phyloP scores from a whole-genome alignment of 78 protist genomes.

The Corallochytrium limacisporum region DNA sequence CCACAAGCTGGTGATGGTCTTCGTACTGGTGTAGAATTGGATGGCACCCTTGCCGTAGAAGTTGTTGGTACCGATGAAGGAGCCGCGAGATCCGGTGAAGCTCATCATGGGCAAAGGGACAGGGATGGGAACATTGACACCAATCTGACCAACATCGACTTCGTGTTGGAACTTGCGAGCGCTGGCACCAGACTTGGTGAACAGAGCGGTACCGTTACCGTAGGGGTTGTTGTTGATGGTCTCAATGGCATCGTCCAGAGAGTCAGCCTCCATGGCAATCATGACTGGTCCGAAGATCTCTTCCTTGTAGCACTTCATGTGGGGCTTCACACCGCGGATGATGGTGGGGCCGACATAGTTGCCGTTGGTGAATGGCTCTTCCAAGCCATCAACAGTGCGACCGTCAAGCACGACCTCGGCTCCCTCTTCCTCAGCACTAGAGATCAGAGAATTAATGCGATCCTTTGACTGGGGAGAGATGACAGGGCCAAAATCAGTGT shows the following conservation, averaged over 20 bases:
- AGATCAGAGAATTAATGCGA: conserved; percentile 31
- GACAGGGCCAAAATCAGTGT: conserved; percentile 75
- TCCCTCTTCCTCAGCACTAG: conserved; percentile 55
- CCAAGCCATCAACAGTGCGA: conserved; percentile 47
- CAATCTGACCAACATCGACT: conserved; percentile 71
- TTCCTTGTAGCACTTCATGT: conserved; percentile 63
- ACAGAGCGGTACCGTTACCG: conserved; percentile 97
- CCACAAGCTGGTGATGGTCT: conserved; percentile 85
- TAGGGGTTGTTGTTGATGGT: conserved; percentile 85
- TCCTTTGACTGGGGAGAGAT: conserved; percentile 57
- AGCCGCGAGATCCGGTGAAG: conserved; percentile 82
- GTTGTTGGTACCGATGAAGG: conserved; percentile 71
- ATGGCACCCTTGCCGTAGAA: conserved; percentile 80
- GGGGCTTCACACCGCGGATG: conserved; percentile 29
- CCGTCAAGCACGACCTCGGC: conserved; percentile 76
- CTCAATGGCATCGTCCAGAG: conserved; percentile 89
- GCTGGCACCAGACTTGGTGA: conserved; percentile 82
- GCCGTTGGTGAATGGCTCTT: conserved; percentile 65
- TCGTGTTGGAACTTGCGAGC: conserved; percentile 81
- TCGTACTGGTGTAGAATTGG: conserved; percentile 73
- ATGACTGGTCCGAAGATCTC: conserved; percentile 94
- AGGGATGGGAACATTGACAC: conserved; percentile 93
- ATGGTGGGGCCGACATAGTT: conserved; percentile 90
- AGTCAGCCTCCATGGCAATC: conserved; percentile 46
- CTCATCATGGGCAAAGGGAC: conserved; percentile 93